Conservation (phyloP, 805 yeast genomes). For the Candida fluviatilis region DNA sequence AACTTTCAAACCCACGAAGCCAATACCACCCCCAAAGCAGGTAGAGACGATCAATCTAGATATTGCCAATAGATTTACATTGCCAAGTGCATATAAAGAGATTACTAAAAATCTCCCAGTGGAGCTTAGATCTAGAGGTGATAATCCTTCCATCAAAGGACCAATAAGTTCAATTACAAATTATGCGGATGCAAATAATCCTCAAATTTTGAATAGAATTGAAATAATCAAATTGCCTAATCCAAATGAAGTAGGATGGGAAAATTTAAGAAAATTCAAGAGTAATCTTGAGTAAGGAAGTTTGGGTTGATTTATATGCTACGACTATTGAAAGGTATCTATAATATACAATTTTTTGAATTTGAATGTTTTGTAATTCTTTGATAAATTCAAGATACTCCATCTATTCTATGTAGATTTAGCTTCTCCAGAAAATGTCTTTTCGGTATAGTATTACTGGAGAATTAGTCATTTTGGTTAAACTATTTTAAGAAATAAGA, state of each 20-base stretch:
- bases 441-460: too few relatives aligned
- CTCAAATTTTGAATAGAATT: constrained; percentile 31
- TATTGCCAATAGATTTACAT: constrained; percentile 24
- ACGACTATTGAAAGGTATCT: too few relatives aligned
- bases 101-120: constrained; percentile 29
- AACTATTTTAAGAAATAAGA: too few relatives aligned
- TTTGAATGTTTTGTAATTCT: too few relatives aligned
- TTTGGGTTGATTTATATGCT: too few relatives aligned
- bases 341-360: too few relatives aligned
- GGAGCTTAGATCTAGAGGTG: constrained; percentile 20
- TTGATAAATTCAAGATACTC: too few relatives aligned
- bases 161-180: constrained; percentile 32
- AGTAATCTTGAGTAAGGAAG: not conserved
- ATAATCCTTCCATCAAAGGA: constrained; percentile 22
- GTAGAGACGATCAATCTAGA: constrained; percentile 19
- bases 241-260: constrained; percentile 42
- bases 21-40: constrained; percentile 15
- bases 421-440: too few relatives aligned
- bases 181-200: constrained; percentile 26
- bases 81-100: constrained; percentile 31
- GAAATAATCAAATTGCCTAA: constrained; percentile 41
- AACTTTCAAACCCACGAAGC: constrained; percentile 8
- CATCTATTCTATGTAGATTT: too few relatives aligned
- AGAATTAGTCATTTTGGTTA: too few relatives aligned
- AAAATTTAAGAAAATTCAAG: constrained; percentile 33